Conservation (phyloP, 352 stramenopile genomes). For the Globisporangium paroecandrum region DNA sequence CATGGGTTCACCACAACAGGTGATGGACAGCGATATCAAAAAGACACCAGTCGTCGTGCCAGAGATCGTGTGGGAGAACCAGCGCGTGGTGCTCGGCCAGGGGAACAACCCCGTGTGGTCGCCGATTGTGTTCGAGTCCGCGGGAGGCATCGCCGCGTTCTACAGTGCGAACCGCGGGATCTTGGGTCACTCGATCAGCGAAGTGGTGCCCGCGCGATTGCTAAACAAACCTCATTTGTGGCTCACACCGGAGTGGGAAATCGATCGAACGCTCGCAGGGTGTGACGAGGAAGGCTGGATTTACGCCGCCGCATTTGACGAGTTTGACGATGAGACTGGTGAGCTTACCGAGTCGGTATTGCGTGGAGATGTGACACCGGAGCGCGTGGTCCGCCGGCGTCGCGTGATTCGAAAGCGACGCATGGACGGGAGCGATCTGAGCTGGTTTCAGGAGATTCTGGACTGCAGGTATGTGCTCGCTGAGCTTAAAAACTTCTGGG, state of each 20-base stretch:
- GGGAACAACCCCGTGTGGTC: constrained; percentile 25
- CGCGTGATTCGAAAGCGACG: constrained; percentile 58
- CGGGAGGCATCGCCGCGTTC: constrained; percentile 41
- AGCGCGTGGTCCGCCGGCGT: constrained; percentile 44
- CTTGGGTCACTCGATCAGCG: constrained; percentile 46
- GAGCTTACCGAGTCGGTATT: not conserved
- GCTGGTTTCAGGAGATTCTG: constrained; percentile 82
- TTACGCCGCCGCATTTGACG: constrained; percentile 42
- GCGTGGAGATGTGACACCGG: constrained; percentile 9
- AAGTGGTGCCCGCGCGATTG: constrained; percentile 59
- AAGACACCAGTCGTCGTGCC: constrained; percentile 37
- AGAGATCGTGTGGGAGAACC: constrained; percentile 52
- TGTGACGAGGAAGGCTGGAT: constrained; percentile 74
- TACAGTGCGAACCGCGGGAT: constrained; percentile 65
- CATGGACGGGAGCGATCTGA: constrained; percentile 70
- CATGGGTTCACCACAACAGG: constrained; percentile 1
- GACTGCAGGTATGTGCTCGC: constrained; percentile 52
- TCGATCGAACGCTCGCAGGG: constrained; percentile 45
- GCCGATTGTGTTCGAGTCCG: constrained; percentile 38
- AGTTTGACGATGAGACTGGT: constrained; percentile 24
- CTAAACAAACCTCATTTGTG: constrained; percentile 73
- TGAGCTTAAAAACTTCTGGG: not conserved
- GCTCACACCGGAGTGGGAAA: constrained; percentile 57
- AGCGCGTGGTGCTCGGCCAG: constrained; percentile 20
- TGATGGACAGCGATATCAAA: constrained; percentile 6